Percentiles rank a stretch among this genome's conserved stretches.
Evolutionary conservation across 1,284 basidiomycete genomes (phyloP).

Genomic region (Cryptococcus sp.): DNA sequence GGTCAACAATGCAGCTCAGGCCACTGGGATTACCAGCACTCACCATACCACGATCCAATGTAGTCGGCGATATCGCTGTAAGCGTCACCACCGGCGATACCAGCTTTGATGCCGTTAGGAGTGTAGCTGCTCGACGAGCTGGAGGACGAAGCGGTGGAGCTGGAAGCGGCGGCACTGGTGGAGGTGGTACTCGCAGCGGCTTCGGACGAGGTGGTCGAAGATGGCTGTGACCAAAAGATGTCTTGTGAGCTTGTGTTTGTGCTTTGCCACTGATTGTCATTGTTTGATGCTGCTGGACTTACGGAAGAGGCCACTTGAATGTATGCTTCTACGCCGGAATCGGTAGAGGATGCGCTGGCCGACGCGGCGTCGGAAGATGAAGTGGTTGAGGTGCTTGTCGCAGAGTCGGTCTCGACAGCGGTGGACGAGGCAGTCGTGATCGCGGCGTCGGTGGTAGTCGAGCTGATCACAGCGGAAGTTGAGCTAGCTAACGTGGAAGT

Average conservation of each 20-base stretch:
- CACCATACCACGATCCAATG: constrained; percentile 52
- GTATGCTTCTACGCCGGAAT: constrained; percentile 15
- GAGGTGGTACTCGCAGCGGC: constrained; percentile 9
- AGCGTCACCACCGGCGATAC: constrained; percentile 44
- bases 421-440: constrained; percentile 6
- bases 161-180: constrained; percentile 9
- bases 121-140: constrained; percentile 23
- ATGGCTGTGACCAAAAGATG: no score
- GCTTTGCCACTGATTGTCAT: no score
- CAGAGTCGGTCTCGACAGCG: constrained; percentile 8
- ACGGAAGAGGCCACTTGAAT: constrained; percentile 6
- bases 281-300: no score
- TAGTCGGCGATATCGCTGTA: constrained; percentile 27
- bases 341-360: constrained; percentile 11
- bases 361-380: constrained; percentile 12
- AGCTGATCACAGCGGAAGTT: constrained; percentile 3
- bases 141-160: constrained; percentile 8
- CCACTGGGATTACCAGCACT: constrained; percentile 12
- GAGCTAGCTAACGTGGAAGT: constrained; percentile 11
- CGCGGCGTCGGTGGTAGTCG: constrained; percentile 8
- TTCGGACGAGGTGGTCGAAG: not conserved
- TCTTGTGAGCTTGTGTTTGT: no score
- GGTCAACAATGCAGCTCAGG: not conserved
- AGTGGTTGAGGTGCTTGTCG: constrained; percentile 2
- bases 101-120: constrained; percentile 49